A percentile compares a stretch with the other conserved stretches of the same genome.
These are phyloP conservation scores for Colletotrichum spaethianum DNA, from an alignment of 2,329 filamentous ascomycete genomes.

Conservation along the genomic window DNA sequence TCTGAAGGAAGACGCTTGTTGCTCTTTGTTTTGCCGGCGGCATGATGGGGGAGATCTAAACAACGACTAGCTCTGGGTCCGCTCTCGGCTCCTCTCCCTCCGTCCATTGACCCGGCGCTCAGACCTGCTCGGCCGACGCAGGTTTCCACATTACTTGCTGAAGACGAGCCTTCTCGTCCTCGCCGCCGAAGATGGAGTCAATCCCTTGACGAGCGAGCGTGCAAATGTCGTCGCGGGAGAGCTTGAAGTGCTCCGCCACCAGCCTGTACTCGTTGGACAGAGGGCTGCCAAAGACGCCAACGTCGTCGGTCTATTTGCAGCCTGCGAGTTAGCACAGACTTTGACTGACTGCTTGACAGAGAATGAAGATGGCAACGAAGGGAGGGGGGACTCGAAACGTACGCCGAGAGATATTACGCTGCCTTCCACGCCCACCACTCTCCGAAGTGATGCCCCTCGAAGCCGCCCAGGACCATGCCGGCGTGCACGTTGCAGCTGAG, in stretches of 20 bases:
- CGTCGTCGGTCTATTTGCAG: slow-evolving; percentile 79
- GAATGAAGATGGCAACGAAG: not conserved
- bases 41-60: not conserved
- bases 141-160: slow-evolving; percentile 63
- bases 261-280: slow-evolving; percentile 84
- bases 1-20: not conserved
- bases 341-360: not conserved
- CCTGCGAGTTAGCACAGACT: slow-evolving; percentile 8
- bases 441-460: slow-evolving; percentile 82
- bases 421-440: slow-evolving; percentile 74
- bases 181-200: slow-evolving; percentile 76
- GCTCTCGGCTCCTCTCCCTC: not conserved
- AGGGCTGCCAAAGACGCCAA: slow-evolving; percentile 83
- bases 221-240: slow-evolving; percentile 63
- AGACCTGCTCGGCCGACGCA: not conserved
- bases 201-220: slow-evolving; percentile 73
- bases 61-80: not conserved
- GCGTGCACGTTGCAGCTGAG: slow-evolving; percentile 86
- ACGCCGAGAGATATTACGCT: slow-evolving; percentile 78
- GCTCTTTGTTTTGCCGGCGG: not conserved
- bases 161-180: slow-evolving; percentile 72
- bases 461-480: slow-evolving; percentile 77
- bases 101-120: not conserved
- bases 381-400: slow-evolving; percentile 53
- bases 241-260: slow-evolving; percentile 77